Base-by-base conservation (phyloP, 768 basidiomycete species). In the Tubosaeta sp. region DNA sequence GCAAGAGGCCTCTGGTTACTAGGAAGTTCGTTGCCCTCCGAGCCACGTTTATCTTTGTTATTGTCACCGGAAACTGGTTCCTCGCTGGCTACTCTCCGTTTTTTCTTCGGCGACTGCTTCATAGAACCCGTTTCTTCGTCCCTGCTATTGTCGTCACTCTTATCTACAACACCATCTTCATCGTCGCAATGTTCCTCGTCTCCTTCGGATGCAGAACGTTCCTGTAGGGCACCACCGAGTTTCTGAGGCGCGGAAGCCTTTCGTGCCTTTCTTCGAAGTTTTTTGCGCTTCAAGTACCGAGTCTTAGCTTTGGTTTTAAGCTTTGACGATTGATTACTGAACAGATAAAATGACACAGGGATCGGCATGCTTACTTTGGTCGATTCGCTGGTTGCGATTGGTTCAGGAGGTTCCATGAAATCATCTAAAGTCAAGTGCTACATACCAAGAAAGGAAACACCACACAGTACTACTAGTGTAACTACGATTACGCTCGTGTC, bases 251-350 rank as follows among this genome's bases (percentile, higher is more conserved):
- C 60, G 9, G 67, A 61, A 21, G 59, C 45, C 44, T 72, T 77
- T 52, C 70, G 69, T 44, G 69, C 73, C 68, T 86, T 87, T 63
- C 79, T 77, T 49, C 84, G 75, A 45, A 79, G 75, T 55, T 80
- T 81, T 70, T 92, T 92, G 44, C 81, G 80, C 62, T 79, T 83
- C 38, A 90, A 71, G 64, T 92, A 90, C 52, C 83, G 73, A 58
- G 80, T 69, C 65, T 90, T 87, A 1, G 87, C 84, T 50, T 78
- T 84, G 1, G 88, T 87, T 70, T 86, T 87, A 40, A 64, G 64
- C 77, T 83, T 57, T 2, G 29, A 30, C 12, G 8, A 29, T 34
- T 64, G 27, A 54, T 36, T 24, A 13, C 31, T 18, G 22, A 29
- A 19, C 14, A 6, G 44, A 24, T 42, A 40, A 36, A 3, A 47